phyloP scores from a whole-genome alignment of 305 asterid species.

The Solanum hybrid region DNA sequence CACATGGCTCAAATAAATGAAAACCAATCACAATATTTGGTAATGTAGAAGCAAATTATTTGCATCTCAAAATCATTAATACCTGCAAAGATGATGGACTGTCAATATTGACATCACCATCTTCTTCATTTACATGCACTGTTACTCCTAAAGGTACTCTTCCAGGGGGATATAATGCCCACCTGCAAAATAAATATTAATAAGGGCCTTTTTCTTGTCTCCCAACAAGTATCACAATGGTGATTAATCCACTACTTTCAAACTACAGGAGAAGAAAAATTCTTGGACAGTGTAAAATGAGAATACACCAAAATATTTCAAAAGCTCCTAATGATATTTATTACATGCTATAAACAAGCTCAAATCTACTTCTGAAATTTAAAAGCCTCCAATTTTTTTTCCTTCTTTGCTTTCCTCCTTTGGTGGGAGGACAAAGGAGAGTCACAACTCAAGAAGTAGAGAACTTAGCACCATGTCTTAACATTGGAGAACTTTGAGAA shows the following conservation, averaged over 20 bases:
- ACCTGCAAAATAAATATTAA: constrained; percentile 30
- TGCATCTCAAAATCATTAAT: constrained; percentile 5
- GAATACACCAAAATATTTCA: background rate
- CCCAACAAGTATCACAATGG: background rate
- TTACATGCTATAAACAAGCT: background rate
- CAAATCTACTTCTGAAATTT: background rate
- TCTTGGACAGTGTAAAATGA: background rate
- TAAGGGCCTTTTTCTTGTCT: background rate
- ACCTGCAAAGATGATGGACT: constrained; percentile 95
- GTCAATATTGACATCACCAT: constrained; percentile 91
- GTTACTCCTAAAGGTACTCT: constrained; percentile 96
- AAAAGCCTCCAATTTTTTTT: background rate
- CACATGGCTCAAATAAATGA: constrained; percentile 4
- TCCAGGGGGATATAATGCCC: constrained; percentile 99
- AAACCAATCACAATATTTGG: constrained; percentile 8
- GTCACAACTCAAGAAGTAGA: background rate
- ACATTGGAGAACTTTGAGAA: background rate
- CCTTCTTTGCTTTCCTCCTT: background rate
- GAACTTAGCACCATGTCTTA: background rate
- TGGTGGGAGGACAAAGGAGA: background rate
- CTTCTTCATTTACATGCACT: constrained; percentile 91
- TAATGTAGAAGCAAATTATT: constrained; percentile 5
- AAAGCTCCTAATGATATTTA: background rate
- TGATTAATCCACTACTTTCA: background rate
- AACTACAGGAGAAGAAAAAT: background rate